Percentiles rank a stretch among this genome's conserved stretches.
These are phyloP conservation scores for Salix arbutifolia DNA, from an alignment of 345 rosid genomes.

Conservation along the genomic window DNA sequence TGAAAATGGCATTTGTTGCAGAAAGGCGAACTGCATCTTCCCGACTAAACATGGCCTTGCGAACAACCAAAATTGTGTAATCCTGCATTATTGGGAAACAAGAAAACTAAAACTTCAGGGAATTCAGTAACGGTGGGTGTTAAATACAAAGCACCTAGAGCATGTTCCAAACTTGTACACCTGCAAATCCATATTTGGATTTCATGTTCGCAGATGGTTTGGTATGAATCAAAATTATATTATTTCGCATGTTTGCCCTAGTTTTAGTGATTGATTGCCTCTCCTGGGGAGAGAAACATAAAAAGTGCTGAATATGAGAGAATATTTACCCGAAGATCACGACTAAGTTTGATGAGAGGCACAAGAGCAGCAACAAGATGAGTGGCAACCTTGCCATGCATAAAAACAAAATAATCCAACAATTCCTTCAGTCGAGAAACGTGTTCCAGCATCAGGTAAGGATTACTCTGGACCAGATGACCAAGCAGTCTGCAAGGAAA, in stretches of 20 bases:
- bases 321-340: constrained; percentile 62
- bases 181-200: neutral
- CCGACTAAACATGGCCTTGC: constrained; percentile 82
- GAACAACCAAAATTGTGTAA: constrained; percentile 63
- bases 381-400: constrained; percentile 57
- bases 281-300: neutral
- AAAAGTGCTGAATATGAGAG: neutral
- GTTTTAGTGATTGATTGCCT: neutral
- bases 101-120: neutral
- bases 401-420: constrained; percentile 72
- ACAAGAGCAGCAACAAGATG: constrained; percentile 52
- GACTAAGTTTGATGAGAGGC: constrained; percentile 65
- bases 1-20: constrained; percentile 53
- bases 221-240: neutral
- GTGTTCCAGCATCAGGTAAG: constrained; percentile 60
- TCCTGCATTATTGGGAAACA: constrained; percentile 37
- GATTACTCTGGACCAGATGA: constrained; percentile 49
- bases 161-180: neutral
- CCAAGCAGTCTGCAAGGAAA: constrained; percentile 54
- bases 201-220: neutral
- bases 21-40: constrained; percentile 75
- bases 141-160: neutral
- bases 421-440: constrained; percentile 71
- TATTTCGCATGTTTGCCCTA: neutral
- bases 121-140: neutral